Conservation (phyloP, 2,329 filamentous ascomycete species). For the Cytospora piceae region DNA sequence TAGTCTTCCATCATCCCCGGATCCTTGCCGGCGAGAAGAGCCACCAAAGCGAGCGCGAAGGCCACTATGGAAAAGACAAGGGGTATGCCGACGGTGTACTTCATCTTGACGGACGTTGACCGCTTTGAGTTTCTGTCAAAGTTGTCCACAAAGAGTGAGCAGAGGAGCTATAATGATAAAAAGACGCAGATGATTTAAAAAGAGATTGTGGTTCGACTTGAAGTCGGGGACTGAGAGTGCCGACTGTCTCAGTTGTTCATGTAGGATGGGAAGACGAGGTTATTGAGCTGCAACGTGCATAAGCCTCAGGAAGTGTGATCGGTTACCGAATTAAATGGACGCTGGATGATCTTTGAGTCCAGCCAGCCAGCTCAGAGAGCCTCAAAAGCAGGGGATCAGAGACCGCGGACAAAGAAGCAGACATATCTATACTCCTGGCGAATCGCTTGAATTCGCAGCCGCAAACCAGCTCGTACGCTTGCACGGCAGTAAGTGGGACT, state of each 20-base stretch:
- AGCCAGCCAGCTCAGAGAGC: neutral
- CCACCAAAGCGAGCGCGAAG: slow-evolving; percentile 44
- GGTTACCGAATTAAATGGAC: neutral
- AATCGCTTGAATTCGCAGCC: neutral
- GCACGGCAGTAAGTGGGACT: neutral
- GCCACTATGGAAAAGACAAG: slow-evolving; percentile 41
- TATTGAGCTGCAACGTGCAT: neutral
- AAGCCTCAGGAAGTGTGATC: neutral
- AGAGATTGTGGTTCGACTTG: neutral
- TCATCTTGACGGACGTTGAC: slow-evolving; percentile 20
- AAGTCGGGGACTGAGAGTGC: neutral
- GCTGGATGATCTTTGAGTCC: neutral
- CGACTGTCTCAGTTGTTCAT: neutral
- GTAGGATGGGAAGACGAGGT: neutral
- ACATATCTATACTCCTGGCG: neutral
- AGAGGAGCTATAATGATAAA: neutral
- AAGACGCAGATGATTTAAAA: neutral
- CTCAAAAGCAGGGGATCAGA: neutral
- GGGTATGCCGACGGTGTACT: slow-evolving; percentile 35
- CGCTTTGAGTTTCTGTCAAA: neutral
- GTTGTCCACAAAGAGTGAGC: neutral
- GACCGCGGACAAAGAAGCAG: neutral
- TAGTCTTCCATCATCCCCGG: slow-evolving; percentile 44
- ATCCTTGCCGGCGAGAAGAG: slow-evolving; percentile 45
- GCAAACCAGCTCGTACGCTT: neutral